Evolutionary conservation across 176 grass and related monocot genomes (phyloP).

Genomic region (Phoenix roebelenii): DNA sequence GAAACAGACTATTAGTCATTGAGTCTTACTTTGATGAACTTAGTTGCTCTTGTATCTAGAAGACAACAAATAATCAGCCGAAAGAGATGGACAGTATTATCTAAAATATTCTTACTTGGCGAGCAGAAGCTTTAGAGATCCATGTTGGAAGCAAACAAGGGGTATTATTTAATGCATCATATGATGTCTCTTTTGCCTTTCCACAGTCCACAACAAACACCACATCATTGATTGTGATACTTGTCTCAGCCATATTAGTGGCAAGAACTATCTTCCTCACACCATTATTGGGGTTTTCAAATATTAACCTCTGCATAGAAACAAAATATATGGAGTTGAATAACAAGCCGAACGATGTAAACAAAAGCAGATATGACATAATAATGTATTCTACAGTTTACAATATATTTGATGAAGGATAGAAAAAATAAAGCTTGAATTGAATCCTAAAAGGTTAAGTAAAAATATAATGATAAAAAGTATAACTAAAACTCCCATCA

Average conservation of each 20-base stretch:
- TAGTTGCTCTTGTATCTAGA: no score
- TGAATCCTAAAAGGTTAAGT: no score
- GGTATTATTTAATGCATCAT: constrained; percentile 99
- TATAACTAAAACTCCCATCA: no score
- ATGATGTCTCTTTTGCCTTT: constrained; percentile 98
- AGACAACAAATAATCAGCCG: no score
- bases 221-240: constrained; percentile 98
- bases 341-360: not conserved
- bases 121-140: constrained; percentile 96
- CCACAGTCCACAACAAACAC: constrained; percentile 97
- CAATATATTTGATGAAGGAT: no score
- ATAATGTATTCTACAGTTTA: no score
- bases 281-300: constrained; percentile 71
- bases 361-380: no score
- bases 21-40: no score
- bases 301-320: constrained; percentile 82
- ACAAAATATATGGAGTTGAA: not conserved
- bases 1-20: no score
- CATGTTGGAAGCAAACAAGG: constrained; percentile 94
- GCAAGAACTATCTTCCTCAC: constrained; percentile 98
- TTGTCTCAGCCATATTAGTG: constrained; percentile 97
- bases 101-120: constrained; percentile 51
- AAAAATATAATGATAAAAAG: no score
- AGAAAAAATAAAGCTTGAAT: no score
- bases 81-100: no score